A percentile compares a stretch with the other conserved stretches of the same genome.
Evolutionary conservation across 2,329 filamentous ascomycete genomes (phyloP).

Genomic region (Tolypocladium tundrense): DNA sequence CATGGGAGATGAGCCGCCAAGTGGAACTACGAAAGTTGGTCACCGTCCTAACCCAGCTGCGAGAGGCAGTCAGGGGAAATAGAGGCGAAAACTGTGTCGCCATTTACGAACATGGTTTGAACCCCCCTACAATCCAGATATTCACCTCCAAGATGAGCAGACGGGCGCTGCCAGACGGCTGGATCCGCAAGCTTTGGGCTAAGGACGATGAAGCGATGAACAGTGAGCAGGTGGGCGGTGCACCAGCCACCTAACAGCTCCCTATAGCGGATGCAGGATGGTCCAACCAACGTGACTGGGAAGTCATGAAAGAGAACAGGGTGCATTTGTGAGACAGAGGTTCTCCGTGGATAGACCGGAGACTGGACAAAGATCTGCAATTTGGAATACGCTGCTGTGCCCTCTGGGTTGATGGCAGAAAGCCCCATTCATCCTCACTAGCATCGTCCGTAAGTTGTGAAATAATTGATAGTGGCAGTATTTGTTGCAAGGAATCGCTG

Average conservation of each 20-base stretch:
- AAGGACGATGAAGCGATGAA: neutral
- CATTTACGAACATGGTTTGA: neutral
- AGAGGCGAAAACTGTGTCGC: neutral
- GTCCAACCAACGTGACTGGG: too few relatives aligned
- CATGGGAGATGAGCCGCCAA: neutral
- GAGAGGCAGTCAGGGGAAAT: neutral
- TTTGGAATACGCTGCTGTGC: too few relatives aligned
- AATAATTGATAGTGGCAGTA: too few relatives aligned
- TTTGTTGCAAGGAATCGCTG: too few relatives aligned
- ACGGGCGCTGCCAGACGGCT: neutral
- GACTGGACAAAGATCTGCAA: too few relatives aligned
- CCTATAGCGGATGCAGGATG: too few relatives aligned
- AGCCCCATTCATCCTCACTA: too few relatives aligned
- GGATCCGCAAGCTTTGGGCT: neutral
- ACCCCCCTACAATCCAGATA: neutral
- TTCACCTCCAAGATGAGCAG: neutral
- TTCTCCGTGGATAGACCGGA: too few relatives aligned
- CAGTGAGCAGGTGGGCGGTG: neutral
- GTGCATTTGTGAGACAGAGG: too few relatives aligned
- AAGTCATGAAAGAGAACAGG: too few relatives aligned
- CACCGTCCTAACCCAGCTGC: neutral
- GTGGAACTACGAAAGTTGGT: neutral
- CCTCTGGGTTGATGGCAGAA: too few relatives aligned
- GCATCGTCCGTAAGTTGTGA: too few relatives aligned
- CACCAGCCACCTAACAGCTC: neutral